A percentile compares a stretch with the other conserved stretches of the same genome.
Conservation (phyloP, 768 basidiomycete species). For the Boletellus ananiceps region DNA sequence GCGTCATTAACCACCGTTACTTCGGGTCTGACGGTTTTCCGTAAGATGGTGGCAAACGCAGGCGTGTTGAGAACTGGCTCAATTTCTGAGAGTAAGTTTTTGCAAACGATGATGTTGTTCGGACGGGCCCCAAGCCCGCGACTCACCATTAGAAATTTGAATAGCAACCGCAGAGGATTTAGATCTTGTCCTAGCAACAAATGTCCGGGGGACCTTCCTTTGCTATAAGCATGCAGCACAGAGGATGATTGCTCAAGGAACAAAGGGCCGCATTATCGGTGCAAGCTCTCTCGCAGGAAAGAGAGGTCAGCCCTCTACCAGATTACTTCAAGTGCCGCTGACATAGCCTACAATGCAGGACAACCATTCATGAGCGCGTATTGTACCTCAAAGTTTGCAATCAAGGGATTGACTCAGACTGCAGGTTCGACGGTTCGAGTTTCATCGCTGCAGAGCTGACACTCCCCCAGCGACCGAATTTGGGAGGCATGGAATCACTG, state of each 20-base stretch:
- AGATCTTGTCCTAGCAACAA: slow-evolving; percentile 34
- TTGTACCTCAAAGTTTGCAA: slow-evolving; percentile 38
- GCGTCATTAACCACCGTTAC: background rate
- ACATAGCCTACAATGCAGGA: slow-evolving; percentile 23
- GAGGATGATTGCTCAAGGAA: slow-evolving; percentile 42
- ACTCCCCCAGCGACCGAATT: slow-evolving; percentile 28
- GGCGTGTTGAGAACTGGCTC: slow-evolving; percentile 13
- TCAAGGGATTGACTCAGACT: slow-evolving; percentile 39
- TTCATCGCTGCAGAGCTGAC: background rate
- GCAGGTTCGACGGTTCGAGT: slow-evolving; percentile 12
- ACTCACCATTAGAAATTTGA: background rate
- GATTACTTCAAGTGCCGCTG: background rate
- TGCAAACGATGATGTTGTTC: background rate
- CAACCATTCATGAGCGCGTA: slow-evolving; percentile 28
- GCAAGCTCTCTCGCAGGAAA: slow-evolving; percentile 35
- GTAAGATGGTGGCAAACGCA: slow-evolving; percentile 18
- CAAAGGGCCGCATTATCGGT: slow-evolving; percentile 41
- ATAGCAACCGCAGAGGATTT: slow-evolving; percentile 32
- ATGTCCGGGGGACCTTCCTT: slow-evolving; percentile 38
- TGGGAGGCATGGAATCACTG: slow-evolving; percentile 29
- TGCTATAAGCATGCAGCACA: slow-evolving; percentile 41
- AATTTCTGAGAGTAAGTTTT: slow-evolving; percentile 6
- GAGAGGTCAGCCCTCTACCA: slow-evolving; percentile 14
- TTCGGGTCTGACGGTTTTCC: slow-evolving; percentile 3
- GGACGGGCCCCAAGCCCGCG: background rate